Conservation (phyloP, 192 early-diverging fungal genomes). For the Spinellus fusiger region DNA sequence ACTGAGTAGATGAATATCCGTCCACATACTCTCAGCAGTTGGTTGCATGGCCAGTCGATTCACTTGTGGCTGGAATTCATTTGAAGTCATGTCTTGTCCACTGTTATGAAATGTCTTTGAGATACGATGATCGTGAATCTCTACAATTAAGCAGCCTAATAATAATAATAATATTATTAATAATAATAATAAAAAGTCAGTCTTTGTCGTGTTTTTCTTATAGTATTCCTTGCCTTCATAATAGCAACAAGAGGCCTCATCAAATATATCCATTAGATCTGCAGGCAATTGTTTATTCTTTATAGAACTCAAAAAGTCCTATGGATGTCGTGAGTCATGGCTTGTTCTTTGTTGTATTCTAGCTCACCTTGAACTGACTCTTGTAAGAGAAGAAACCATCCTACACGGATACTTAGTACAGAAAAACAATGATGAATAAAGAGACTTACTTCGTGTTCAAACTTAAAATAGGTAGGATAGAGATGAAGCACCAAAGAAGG, state of each 20-base stretch:
- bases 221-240: conserved; percentile 35
- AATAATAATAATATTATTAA: conserved; percentile 17
- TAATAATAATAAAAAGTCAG: not conserved
- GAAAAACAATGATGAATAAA: not conserved
- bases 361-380: conserved; percentile 45
- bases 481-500: conserved; percentile 61
- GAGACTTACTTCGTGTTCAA: conserved; percentile 48
- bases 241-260: conserved; percentile 47
- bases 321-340: not conserved
- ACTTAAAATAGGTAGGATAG: conserved; percentile 70
- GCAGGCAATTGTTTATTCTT: conserved; percentile 50
- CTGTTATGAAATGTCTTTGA: not conserved
- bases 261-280: conserved; percentile 63
- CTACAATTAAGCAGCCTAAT: conserved; percentile 62
- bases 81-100: not conserved
- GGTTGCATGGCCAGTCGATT: conserved; percentile 43
- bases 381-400: conserved; percentile 51
- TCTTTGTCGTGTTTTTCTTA: not conserved
- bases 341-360: not conserved
- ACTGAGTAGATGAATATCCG: conserved; percentile 42
- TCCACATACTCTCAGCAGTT: conserved; percentile 48
- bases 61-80: not conserved
- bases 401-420: conserved; percentile 7
- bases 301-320: conserved; percentile 46
- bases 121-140: conserved; percentile 60